Evolutionary conservation across 257 asterid species (phyloP).

Genomic region (Leonotis leonurus): DNA sequence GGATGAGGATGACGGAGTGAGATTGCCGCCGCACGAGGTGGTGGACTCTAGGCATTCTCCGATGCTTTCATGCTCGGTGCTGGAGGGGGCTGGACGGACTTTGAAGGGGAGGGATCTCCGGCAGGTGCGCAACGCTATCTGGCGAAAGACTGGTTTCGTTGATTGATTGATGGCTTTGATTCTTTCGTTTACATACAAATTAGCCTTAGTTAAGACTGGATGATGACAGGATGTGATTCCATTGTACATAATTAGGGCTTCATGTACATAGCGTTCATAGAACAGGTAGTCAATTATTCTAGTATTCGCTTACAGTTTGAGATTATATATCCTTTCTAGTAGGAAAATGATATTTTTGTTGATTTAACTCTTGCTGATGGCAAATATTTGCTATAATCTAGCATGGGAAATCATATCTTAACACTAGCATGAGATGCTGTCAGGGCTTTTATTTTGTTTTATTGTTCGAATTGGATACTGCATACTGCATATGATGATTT

Average conservation of each 20-base stretch:
- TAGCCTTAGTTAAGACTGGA: conserved; percentile 16
- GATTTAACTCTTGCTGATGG: too few species aligned
- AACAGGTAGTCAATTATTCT: conserved; percentile 2
- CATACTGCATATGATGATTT: neutral
- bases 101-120: conserved; percentile 74
- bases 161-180: conserved; percentile 30
- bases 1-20: conserved; percentile 20
- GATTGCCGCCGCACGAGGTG: conserved; percentile 65
- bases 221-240: conserved; percentile 13
- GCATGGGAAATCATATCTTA: too few species aligned
- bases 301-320: neutral
- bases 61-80: conserved; percentile 46
- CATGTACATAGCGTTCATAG: conserved; percentile 22
- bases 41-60: conserved; percentile 47
- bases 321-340: neutral
- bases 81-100: conserved; percentile 75
- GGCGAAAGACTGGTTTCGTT: conserved; percentile 61
- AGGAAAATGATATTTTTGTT: too few species aligned
- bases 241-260: conserved; percentile 22
- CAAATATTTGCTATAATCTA: too few species aligned
- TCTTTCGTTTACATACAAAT: conserved; percentile 10
- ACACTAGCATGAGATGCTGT: neutral
- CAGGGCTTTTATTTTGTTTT: neutral
- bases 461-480: neutral
- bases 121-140: conserved; percentile 67